phyloP scores from a whole-genome alignment of 495 filamentous ascomycete genomes.

The Neurospora intermedia region DNA sequence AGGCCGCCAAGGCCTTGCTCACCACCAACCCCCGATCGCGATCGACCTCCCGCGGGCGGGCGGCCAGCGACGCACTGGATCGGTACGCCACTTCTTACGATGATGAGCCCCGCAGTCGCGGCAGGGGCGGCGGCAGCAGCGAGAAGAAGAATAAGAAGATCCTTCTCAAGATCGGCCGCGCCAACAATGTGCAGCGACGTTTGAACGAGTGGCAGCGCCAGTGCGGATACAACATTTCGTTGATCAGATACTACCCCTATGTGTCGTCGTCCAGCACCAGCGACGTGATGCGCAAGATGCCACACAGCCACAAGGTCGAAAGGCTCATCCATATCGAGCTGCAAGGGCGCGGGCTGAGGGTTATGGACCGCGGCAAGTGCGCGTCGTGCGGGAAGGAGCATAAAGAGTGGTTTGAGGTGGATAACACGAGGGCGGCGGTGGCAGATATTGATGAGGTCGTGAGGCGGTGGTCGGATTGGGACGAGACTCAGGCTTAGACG shows the following conservation, averaged over 20 bases:
- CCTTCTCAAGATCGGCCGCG: slow-evolving; percentile 84
- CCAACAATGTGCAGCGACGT: slow-evolving; percentile 80
- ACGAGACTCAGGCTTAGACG: slow-evolving; percentile 22
- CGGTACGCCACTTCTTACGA: slow-evolving; percentile 34
- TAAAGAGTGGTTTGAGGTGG: slow-evolving; percentile 91
- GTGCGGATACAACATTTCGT: slow-evolving; percentile 74
- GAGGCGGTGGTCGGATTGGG: slow-evolving; percentile 79
- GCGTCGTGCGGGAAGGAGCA: slow-evolving; percentile 76
- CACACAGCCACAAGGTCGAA: slow-evolving; percentile 82
- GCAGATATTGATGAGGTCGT: slow-evolving; percentile 73
- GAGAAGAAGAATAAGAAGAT: slow-evolving; percentile 36
- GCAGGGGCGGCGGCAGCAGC: slow-evolving; percentile 3
- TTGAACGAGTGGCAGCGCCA: slow-evolving; percentile 88
- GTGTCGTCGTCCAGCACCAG: slow-evolving; percentile 39
- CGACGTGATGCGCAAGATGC: slow-evolving; percentile 53
- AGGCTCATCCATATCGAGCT: slow-evolving; percentile 86
- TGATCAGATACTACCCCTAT: slow-evolving; percentile 90
- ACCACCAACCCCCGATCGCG: slow-evolving; percentile 26
- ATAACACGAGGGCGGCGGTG: slow-evolving; percentile 60
- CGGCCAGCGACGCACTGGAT: slow-evolving; percentile 56
- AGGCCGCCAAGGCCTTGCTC: slow-evolving; percentile 50
- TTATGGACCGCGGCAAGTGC: slow-evolving; percentile 47
- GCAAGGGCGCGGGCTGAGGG: slow-evolving; percentile 51
- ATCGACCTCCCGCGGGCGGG: slow-evolving; percentile 37
- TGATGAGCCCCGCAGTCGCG: slow-evolving; percentile 4